Conservation (phyloP, 2,329 filamentous ascomycete genomes). For the Pseudogymnoascus sp. region DNA sequence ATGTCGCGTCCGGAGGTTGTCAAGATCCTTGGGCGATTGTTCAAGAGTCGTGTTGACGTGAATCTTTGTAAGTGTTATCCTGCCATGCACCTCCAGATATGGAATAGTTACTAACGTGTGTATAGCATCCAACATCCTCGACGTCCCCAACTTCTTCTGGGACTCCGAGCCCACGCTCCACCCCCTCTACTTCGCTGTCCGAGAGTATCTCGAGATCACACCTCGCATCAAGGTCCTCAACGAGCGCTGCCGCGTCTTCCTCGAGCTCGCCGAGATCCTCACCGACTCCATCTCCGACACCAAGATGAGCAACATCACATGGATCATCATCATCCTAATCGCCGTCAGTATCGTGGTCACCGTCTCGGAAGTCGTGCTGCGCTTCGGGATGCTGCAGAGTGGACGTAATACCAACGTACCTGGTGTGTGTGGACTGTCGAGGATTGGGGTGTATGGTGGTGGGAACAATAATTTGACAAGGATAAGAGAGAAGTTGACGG, state of each 20-base stretch:
- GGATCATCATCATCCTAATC: slow-evolving; percentile 96
- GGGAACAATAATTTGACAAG: slow-evolving; percentile 22
- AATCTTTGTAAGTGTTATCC: slow-evolving; percentile 70
- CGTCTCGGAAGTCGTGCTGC: slow-evolving; percentile 75
- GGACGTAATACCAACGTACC: slow-evolving; percentile 16
- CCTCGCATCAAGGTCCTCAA: slow-evolving; percentile 94
- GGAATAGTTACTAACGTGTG: slow-evolving; percentile 16
- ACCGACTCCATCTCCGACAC: slow-evolving; percentile 86
- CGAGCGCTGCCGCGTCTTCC: slow-evolving; percentile 90
- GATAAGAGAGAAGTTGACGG: slow-evolving; percentile 19
- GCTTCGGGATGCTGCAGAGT: slow-evolving; percentile 65
- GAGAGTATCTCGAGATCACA: slow-evolving; percentile 96
- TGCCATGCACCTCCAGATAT: neutral
- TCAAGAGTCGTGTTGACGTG: slow-evolving; percentile 91
- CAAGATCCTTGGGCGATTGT: slow-evolving; percentile 79
- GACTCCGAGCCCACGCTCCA: slow-evolving; percentile 92
- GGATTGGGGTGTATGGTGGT: neutral
- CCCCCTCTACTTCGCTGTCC: slow-evolving; percentile 86
- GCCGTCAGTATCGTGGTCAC: slow-evolving; percentile 86
- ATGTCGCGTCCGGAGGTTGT: slow-evolving; percentile 91
- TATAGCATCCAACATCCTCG: slow-evolving; percentile 84
- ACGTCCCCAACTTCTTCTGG: slow-evolving; percentile 98
- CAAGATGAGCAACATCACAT: slow-evolving; percentile 94
- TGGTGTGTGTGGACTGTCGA: neutral
- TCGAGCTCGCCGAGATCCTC: slow-evolving; percentile 91